These are phyloP conservation scores for Phaseolus lunatus DNA, from an alignment of 306 rosid species.

Conservation along the genomic window DNA sequence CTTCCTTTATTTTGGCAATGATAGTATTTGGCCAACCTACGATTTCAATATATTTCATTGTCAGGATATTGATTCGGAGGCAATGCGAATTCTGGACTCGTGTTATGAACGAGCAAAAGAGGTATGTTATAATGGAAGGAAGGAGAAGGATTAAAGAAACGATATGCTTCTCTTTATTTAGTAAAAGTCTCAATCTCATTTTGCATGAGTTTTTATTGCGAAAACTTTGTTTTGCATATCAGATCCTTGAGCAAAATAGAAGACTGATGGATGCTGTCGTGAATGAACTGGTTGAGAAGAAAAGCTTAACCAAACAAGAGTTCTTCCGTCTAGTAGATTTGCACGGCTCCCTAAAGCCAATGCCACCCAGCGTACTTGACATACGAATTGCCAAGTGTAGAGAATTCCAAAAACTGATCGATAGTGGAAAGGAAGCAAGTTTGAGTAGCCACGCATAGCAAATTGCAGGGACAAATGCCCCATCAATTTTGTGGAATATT, in stretches of 20 bases:
- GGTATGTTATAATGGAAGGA: slow-evolving; percentile 54
- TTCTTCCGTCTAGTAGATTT: slow-evolving; percentile 72
- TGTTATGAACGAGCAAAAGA: slow-evolving; percentile 90
- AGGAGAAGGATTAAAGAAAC: not conserved
- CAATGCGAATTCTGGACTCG: slow-evolving; percentile 65
- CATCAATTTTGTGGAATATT: slow-evolving; percentile 41
- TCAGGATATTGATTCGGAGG: slow-evolving; percentile 88
- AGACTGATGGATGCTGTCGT: slow-evolving; percentile 81
- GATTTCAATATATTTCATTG: slow-evolving; percentile 33
- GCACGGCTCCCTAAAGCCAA: slow-evolving; percentile 68
- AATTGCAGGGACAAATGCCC: slow-evolving; percentile 33
- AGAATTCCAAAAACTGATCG: slow-evolving; percentile 57
- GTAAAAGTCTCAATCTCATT: slow-evolving; percentile 4
- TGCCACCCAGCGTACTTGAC: slow-evolving; percentile 75
- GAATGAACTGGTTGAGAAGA: slow-evolving; percentile 77
- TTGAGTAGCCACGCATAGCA: slow-evolving; percentile 43
- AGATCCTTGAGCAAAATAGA: slow-evolving; percentile 79
- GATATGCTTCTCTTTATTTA: not conserved
- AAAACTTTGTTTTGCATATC: slow-evolving; percentile 41
- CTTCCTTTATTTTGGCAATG: no score
- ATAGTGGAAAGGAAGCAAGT: slow-evolving; percentile 50
- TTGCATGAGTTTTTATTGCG: slow-evolving; percentile 3
- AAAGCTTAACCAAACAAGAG: slow-evolving; percentile 81
- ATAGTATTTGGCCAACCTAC: slow-evolving; percentile 4
- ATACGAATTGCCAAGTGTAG: slow-evolving; percentile 67